These are phyloP conservation scores for Cryoendolithus antarcticus DNA, from an alignment of 2,329 filamentous ascomycete genomes.

Conservation along the genomic window DNA sequence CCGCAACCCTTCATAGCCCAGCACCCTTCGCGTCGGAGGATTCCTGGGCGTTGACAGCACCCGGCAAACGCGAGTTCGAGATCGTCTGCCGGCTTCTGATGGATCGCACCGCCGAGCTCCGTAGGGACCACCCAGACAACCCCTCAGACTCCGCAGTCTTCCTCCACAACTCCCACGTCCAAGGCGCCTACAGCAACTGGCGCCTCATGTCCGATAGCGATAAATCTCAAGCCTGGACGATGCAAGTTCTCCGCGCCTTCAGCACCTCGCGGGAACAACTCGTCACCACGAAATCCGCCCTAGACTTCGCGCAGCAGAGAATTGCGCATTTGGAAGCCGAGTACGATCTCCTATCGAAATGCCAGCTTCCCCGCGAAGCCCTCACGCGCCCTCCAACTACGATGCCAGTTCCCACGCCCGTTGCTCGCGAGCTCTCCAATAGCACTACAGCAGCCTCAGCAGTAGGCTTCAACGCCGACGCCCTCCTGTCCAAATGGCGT, in stretches of 20 bases:
- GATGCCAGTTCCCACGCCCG: conserved; percentile 25
- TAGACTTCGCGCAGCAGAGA: conserved; percentile 29
- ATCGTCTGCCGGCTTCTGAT: conserved; percentile 39
- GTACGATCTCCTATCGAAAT: conserved; percentile 21
- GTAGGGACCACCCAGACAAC: conserved; percentile 13
- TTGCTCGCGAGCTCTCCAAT: conserved; percentile 15
- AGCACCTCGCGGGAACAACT: conserved; percentile 28
- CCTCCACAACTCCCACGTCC: conserved; percentile 60
- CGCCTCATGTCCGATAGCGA: conserved; percentile 44
- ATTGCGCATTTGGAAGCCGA: conserved; percentile 29
- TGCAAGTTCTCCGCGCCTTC: conserved; percentile 35
- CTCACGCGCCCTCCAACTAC: conserved; percentile 22
- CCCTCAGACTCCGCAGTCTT: conserved; percentile 49
- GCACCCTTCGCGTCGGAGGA: conserved; percentile 65
- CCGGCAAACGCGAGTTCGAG: conserved; percentile 59
- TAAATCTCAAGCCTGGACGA: conserved; percentile 32
- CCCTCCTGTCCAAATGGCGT: conserved; percentile 18
- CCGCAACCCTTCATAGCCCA: conserved; percentile 69
- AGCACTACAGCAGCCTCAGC: conserved; percentile 3
- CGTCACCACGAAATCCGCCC: conserved; percentile 24
- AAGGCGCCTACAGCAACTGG: conserved; percentile 71
- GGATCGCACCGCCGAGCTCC: conserved; percentile 22
- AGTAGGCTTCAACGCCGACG: conserved; percentile 17
- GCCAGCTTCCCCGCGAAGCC: conserved; percentile 23
- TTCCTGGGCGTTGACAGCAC: conserved; percentile 72